A percentile compares a stretch with the other conserved stretches of the same genome.
Conservation (phyloP, 2,329 filamentous ascomycete species). For the Talaromyces rugulosus region DNA sequence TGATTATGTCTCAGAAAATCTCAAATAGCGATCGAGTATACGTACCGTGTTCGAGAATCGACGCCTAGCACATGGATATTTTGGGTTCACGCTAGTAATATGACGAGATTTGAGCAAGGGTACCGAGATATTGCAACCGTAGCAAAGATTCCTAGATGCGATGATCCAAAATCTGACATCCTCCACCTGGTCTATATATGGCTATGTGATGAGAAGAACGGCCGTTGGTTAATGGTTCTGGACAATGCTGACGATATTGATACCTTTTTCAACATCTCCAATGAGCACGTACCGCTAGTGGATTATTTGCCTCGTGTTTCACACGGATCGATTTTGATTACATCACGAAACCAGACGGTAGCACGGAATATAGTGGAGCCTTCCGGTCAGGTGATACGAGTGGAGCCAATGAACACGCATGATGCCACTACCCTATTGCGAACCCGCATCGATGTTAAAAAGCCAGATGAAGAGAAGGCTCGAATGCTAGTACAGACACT, state of each 20-base stretch:
- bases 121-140: no score
- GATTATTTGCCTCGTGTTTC: conserved; percentile 16
- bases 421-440: background rate
- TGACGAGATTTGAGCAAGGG: no score
- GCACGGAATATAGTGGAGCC: conserved; percentile 7
- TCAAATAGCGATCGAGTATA: no score
- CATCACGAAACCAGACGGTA: conserved; percentile 12
- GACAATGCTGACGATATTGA: conserved; percentile 23
- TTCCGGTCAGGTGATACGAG: conserved; percentile 2
- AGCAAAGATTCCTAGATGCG: conserved; percentile 25
- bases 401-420: background rate
- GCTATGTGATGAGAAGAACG: conserved; percentile 18
- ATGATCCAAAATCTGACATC: conserved; percentile 28
- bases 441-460: background rate
- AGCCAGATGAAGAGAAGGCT: background rate
- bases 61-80: no score
- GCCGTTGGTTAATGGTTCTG: conserved; percentile 21
- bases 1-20: no score
- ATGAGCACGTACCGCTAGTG: no score
- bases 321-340: conserved; percentile 17
- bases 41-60: no score
- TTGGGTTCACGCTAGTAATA: no score
- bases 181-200: conserved; percentile 23
- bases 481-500: conserved; percentile 17
- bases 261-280: conserved; percentile 16